Base-by-base conservation (phyloP, 345 rosid genomes). In the Populus davidiana region DNA sequence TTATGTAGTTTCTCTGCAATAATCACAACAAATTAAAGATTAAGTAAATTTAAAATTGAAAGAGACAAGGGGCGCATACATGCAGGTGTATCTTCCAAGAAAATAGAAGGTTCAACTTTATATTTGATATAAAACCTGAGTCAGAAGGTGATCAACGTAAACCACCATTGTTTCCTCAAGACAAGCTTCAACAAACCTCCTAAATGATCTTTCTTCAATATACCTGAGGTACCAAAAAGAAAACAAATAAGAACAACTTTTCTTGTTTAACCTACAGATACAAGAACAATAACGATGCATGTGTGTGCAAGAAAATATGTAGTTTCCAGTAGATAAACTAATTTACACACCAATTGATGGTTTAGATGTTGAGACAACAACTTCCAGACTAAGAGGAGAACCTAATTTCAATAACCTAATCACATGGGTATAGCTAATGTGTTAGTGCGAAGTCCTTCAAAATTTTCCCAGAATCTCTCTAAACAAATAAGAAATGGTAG, bases 121-220 rank as follows among this genome's bases (percentile, higher is more conserved):
- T 29, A 71, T 36, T 56, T 52, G 17, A 27, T 25, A 68, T 31
- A 47, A 27, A 79, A 96, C 99, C 98, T 94, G 97, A 29, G 88
- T 89, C 68, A 96, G 82, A 79, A 96, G 97, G 87, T 84, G 95
- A 86, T 96, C 99, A 71, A 92, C 92, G 80, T 94, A 92, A 77
- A 90, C 90, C 73, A 96, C 86, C 27, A 88, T 85, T 25, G 97
- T 94, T 84, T 96, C 99, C 90, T 96, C 98, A 85, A 90, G 73
- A 85, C 97, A 94, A 77, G 97, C 95, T 85, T 94, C 98, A 23
- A 96, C 98, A 76, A 96, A 96, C 88, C 94, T 90, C 81, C 94
- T 89, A 78, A 96, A 96, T 69, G 97, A 94, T 86, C 99, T 86
- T 76, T 96, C 98, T 85, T 96, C 98, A 13, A 94, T 88, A 79